Evolutionary conservation across 495 filamentous ascomycete species (phyloP), one percentile per base, ranked within the genome.

Genomic region (Aspergillus heteromorphus): DNA sequence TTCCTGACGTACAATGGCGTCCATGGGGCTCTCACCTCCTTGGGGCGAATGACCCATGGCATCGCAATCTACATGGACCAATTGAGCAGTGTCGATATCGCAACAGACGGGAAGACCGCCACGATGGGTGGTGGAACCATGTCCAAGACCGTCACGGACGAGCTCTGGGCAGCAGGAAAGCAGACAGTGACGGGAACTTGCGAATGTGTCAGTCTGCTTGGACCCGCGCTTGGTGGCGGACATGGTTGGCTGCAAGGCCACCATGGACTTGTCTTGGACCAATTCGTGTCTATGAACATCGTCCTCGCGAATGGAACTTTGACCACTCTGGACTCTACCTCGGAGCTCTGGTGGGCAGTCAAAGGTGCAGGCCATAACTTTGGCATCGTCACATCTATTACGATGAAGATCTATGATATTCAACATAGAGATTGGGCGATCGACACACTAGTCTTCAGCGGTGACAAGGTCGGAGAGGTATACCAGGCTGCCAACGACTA

Each of bases 401-500:
- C 59, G 9, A 48, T 42, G 14, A 62, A 55, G 43, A 53, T 62
- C 17, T 58, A 62, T 34, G 59, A 62, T 21, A 49, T 62, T 10
- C 34, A 34, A 9, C 19, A 52, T 11, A 27, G 43, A 6, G 52
- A 48, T 3, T 62, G 59, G 59, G 48, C 55, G 3, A 48, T 45
- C 29, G 55, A 58, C 38, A 47, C 27, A 5, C 42, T 49, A 2
- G 10, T 23, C 19, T 83, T 77, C 66, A 68, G 57, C 16, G 69
- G 70, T 23, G 73, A 77, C 36, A 69, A 82, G 58, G 65, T 83
- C 16, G 72, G 79, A 51, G 67, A 51, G 8, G 63, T 83, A 11
- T 83, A 76, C 51, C 54, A 73, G 49, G 68, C 68, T 23, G 66
- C 66, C 34, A 82, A 83, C 56, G 60, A 73, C 13, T 52, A 73